These are phyloP conservation scores for Termitomyces sp. DNA, from an alignment of 768 basidiomycete genomes.

Conservation along the genomic window DNA sequence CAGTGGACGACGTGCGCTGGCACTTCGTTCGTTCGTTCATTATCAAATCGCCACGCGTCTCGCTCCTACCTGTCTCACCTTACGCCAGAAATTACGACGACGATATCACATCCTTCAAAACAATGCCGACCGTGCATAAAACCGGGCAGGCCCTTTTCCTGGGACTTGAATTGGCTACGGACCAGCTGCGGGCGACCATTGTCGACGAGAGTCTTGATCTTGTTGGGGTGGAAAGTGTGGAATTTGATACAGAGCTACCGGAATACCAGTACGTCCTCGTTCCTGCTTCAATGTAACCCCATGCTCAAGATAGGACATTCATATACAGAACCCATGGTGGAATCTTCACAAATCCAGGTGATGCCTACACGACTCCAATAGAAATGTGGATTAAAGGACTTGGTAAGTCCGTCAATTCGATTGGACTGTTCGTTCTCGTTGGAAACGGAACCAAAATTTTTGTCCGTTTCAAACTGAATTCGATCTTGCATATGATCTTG, in stretches of 20 bases:
- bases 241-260: conserved; percentile 74
- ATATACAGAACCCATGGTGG: conserved; percentile 72
- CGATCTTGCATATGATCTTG: conserved; percentile 22
- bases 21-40: conserved; percentile 10
- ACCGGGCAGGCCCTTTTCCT: conserved; percentile 60
- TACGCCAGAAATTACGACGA: conserved; percentile 16
- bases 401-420: conserved; percentile 43
- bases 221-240: conserved; percentile 76
- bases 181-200: conserved; percentile 78
- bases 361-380: conserved; percentile 83
- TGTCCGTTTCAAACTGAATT: conserved; percentile 25
- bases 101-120: conserved; percentile 19
- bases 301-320: conserved; percentile 9
- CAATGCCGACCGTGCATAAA: conserved; percentile 41
- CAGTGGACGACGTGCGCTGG: conserved; percentile 12
- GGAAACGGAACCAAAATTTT: conserved; percentile 61
- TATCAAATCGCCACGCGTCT: conserved; percentile 11
- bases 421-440: conserved; percentile 16
- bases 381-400: conserved; percentile 90
- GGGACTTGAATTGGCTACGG: conserved; percentile 80
- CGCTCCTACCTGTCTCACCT: conserved; percentile 3
- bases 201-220: conserved; percentile 81
- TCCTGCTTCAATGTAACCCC: neutral
- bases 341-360: conserved; percentile 81
- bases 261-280: conserved; percentile 70